Percentiles rank a stretch among this genome's conserved stretches.
phyloP scores from a whole-genome alignment of 1,284 basidiomycete species.

The Ustilago loliicola region DNA sequence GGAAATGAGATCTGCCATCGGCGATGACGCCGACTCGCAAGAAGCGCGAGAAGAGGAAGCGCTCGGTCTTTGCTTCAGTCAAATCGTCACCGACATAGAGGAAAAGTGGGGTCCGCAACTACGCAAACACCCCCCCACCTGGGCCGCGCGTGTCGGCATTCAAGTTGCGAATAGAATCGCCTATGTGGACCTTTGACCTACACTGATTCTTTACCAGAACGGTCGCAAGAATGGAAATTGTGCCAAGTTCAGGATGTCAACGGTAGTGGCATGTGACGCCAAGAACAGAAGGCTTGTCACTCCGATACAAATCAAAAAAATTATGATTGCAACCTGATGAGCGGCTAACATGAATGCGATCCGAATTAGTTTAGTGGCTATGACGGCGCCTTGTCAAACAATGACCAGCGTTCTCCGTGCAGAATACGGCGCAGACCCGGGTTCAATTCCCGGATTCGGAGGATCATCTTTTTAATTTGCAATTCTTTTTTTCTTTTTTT shows the following conservation, averaged over 20 bases:
- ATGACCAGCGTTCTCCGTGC: slow-evolving; percentile 36
- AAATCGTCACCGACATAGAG: slow-evolving; percentile 20
- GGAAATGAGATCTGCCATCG: not conserved
- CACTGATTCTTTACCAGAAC: no score
- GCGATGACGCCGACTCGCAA: not conserved
- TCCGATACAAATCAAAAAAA: not conserved
- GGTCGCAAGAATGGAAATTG: not conserved
- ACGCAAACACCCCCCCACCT: slow-evolving; percentile 21
- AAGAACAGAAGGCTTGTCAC: not conserved
- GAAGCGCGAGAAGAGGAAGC: not conserved
- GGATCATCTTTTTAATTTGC: slow-evolving; percentile 4
- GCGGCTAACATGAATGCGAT: slow-evolving; percentile 3
- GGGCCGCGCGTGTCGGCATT: slow-evolving; percentile 36
- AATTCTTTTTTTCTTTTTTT: slow-evolving; percentile 12
- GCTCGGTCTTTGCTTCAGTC: slow-evolving; percentile 10
- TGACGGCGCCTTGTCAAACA: slow-evolving; percentile 60
- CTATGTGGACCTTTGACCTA: slow-evolving; percentile 26
- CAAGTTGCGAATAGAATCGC: slow-evolving; percentile 34
- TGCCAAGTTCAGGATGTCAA: not conserved
- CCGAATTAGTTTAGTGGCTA: slow-evolving; percentile 65
- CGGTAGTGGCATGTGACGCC: not conserved
- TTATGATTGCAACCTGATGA: not conserved
- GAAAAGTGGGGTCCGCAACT: slow-evolving; percentile 15
- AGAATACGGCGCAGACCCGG: slow-evolving; percentile 57
- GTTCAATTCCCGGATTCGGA: slow-evolving; percentile 63